Base-by-base conservation (phyloP, 2,329 filamentous ascomycete species). In the Fusarium coicis region DNA sequence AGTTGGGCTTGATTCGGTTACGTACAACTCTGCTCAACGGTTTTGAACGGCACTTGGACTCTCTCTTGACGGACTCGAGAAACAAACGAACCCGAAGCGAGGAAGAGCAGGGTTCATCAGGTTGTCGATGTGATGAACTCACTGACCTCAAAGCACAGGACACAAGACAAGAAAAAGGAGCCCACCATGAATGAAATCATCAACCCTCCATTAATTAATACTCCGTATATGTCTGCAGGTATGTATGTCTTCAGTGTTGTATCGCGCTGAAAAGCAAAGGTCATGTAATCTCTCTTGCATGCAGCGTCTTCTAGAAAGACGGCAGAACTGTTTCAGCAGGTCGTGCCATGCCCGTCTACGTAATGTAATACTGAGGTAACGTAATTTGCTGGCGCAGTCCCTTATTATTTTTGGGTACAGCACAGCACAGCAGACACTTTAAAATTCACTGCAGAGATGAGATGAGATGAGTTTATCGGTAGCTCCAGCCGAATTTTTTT, bases 271-370 rank as follows among this genome's bases (percentile, higher is more conserved):
- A 53, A 53, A 53, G 50, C 34, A 32, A 57, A 37, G 46, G 59
- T 46, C 44, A 46, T 40, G 62, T 42, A 71, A 66, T 70, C 50
- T 66, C 66, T 58, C 66, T 56, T 73, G 53, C 43, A 73, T 74
- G 71, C 56, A 74, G 55, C 57, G 66, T 68, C 66, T 79, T 80
- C 79, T 79, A 79, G 79, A 80, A 80, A 68, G 61, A 68, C 78
- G 78, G 77, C 73, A 80, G 79, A 80, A 80, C 50, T 39, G 76
- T 36, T 68, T 52, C 60, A 71, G 40, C 60, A 59, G 55, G 18
- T 34, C 42, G 11, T 47, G 46, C 36, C 32, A 37, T 68, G 55
- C 43, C 65, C 28, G 42, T 42, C 47, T 42, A 63, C 53, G 57
- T 42, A 67, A 61, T 50, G 32, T 54, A 54, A 28, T 34, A 15